Percentiles rank a stretch among this genome's conserved stretches.
These are phyloP conservation scores for Saprolegnia parasitica DNA, from an alignment of 352 stramenopile genomes.

Conservation along the genomic window DNA sequence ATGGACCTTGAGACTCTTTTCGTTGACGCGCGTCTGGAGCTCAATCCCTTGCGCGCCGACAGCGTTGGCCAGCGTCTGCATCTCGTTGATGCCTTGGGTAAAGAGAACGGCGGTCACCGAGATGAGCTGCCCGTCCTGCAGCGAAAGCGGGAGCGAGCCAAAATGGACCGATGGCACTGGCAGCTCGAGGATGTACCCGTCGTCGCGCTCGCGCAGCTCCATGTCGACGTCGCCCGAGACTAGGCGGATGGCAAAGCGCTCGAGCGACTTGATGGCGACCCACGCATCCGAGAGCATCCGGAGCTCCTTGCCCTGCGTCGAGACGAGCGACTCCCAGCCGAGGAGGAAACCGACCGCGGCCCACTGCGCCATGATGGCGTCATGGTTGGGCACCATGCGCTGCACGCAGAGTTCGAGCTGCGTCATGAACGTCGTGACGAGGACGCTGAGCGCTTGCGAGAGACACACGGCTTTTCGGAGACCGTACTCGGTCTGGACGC, in stretches of 20 bases:
- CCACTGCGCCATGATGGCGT: constrained; percentile 59
- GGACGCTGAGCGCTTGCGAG: constrained; percentile 73
- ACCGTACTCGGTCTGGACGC: constrained; percentile 61
- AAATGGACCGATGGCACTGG: constrained; percentile 67
- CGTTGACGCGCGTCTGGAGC: constrained; percentile 83
- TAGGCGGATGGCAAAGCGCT: constrained; percentile 81
- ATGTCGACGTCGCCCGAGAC: constrained; percentile 31
- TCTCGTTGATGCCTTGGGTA: constrained; percentile 91
- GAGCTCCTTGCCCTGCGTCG: constrained; percentile 92
- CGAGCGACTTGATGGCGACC: constrained; percentile 84
- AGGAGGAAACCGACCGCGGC: constrained; percentile 81
- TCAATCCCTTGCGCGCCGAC: constrained; percentile 73
- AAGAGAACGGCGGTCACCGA: constrained; percentile 74
- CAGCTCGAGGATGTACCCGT: constrained; percentile 45
- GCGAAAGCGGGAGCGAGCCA: constrained; percentile 41
- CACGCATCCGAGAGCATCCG: constrained; percentile 92
- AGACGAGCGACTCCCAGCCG: constrained; percentile 94
- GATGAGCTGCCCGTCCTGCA: constrained; percentile 57
- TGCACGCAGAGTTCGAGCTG: constrained; percentile 73
- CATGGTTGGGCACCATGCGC: constrained; percentile 33
- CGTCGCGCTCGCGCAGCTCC: constrained; percentile 35
- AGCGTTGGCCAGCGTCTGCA: constrained; percentile 90
- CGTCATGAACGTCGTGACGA: constrained; percentile 75
- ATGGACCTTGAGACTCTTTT: constrained; percentile 52
- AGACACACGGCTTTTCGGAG: constrained; percentile 77